Evolutionary conservation across 257 asterid genomes (phyloP), one percentile per base, ranked within the genome.

Genomic region (Solanum okadae): DNA sequence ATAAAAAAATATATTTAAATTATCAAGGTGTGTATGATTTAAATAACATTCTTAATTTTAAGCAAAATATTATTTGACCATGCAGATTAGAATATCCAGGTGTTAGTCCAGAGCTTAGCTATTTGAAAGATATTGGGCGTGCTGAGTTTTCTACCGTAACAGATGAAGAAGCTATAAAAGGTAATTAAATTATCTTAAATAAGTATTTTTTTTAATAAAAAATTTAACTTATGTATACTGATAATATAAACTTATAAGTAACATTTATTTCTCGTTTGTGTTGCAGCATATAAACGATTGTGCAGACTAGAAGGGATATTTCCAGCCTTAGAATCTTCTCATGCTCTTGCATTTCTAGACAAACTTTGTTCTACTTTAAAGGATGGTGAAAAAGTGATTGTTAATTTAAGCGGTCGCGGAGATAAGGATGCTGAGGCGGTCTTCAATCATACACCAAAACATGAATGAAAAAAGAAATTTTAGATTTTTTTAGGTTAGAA

Each of bases 71-170:
- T 33, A 2, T 25, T 34, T 56, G 13, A 59, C 77, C 22, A 27
- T 89, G 85, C 88, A 96, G 99, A 56, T 85, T 96, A 44, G 98
- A 96, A 61, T 96, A 95, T 37, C 98, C 98, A 2, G 96, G 92
- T 6, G 96, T 96, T 42, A 92, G 99, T 85, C 98, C 98, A 1
- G 96, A 96, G 90, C 89, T 93, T 76, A 94, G 98, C 88, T 96
- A 91, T 89, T 94, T 96, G 3, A 94, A 94, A 88, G 99, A 95
- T 18, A 93, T 87, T 0, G 94, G 94, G 1, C 97, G 95, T 11
- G 98, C 95, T 7, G 96, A 96, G 88, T 92, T 92, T 88, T 86
- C 90, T 49, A 46, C 92, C 0, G 92, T 92, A 67, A 93, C 96
- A 0, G 95, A 96, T 44, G 92, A 93, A 59, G 97, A 96, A 91